These are phyloP conservation scores for Paulownia fortunei DNA, from an alignment of 257 asterid genomes.

Conservation along the genomic window DNA sequence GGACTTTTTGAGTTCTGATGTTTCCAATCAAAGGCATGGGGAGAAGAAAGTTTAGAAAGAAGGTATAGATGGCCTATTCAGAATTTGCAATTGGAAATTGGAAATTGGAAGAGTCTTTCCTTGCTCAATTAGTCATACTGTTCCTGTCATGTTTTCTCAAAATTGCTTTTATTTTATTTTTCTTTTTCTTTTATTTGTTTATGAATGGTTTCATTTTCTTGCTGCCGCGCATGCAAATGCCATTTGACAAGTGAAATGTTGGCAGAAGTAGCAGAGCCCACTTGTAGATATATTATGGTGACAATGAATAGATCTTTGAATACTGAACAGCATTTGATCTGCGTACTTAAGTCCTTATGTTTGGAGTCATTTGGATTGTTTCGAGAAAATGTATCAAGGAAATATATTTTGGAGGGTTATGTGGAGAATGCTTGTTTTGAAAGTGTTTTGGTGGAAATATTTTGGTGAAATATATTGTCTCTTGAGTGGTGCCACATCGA, in stretches of 20 bases:
- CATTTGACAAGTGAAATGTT: slow-evolving; percentile 1
- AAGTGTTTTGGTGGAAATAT: no score
- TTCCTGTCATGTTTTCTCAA: not conserved
- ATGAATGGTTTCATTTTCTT: not conserved
- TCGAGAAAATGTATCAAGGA: no score
- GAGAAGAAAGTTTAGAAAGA: not conserved
- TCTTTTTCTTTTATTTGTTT: not conserved
- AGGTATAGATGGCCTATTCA: not conserved
- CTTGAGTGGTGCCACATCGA: no score
- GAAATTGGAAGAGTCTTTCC: not conserved
- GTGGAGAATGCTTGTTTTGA: no score
- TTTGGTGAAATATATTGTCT: no score
- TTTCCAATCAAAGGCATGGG: not conserved
- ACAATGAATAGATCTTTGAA: not conserved
- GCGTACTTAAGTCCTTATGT: not conserved
- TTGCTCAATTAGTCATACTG: not conserved
- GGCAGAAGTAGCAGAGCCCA: not conserved
- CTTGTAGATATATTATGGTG: not conserved
- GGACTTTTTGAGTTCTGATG: not conserved
- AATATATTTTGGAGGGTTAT: no score
- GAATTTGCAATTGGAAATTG: not conserved
- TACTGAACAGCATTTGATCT: not conserved
- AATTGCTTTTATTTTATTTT: no score
- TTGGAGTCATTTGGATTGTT: no score
- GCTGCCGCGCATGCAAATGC: not conserved